phyloP scores from a whole-genome alignment of 805 yeast species.

The Metschnikowia lochheadii region DNA sequence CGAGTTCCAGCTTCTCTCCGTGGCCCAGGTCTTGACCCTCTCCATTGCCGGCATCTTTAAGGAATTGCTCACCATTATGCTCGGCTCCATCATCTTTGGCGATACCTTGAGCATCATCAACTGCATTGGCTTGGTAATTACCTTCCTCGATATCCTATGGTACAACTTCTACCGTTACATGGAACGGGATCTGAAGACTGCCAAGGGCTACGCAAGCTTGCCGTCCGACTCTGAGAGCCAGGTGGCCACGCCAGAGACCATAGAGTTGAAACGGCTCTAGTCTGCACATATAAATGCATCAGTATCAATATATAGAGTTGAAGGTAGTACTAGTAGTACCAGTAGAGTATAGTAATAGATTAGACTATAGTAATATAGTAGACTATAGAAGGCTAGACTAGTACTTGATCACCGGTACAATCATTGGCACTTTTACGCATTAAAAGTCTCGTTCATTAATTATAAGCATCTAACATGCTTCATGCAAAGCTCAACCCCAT shows the following conservation, averaged over 20 bases:
- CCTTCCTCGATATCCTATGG: constrained; percentile 75
- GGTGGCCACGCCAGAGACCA: constrained; percentile 7
- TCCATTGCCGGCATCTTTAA: constrained; percentile 92
- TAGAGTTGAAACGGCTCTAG: constrained; percentile 15
- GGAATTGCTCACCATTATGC: constrained; percentile 78
- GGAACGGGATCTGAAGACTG: constrained; percentile 16
- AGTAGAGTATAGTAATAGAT: too few relatives aligned
- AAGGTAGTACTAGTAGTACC: too few relatives aligned
- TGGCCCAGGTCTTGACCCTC: constrained; percentile 79
- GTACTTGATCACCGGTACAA: too few relatives aligned
- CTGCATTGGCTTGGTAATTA: constrained; percentile 66
- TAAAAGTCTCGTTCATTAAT: too few relatives aligned
- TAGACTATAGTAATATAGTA: too few relatives aligned
- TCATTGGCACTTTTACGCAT: too few relatives aligned
- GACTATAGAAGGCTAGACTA: too few relatives aligned
- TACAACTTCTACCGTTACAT: constrained; percentile 65
- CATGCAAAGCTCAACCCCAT: constrained; percentile 4
- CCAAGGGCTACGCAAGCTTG: constrained; percentile 10
- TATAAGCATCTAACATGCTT: background rate
- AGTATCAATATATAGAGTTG: too few relatives aligned
- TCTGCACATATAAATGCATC: background rate
- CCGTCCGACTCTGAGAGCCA: constrained; percentile 10
- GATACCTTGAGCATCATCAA: constrained; percentile 69
- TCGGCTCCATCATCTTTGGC: constrained; percentile 64
- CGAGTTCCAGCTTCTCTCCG: constrained; percentile 78